phyloP scores from a whole-genome alignment of 176 grass and related monocot species.

The Cymbopogon citratus region DNA sequence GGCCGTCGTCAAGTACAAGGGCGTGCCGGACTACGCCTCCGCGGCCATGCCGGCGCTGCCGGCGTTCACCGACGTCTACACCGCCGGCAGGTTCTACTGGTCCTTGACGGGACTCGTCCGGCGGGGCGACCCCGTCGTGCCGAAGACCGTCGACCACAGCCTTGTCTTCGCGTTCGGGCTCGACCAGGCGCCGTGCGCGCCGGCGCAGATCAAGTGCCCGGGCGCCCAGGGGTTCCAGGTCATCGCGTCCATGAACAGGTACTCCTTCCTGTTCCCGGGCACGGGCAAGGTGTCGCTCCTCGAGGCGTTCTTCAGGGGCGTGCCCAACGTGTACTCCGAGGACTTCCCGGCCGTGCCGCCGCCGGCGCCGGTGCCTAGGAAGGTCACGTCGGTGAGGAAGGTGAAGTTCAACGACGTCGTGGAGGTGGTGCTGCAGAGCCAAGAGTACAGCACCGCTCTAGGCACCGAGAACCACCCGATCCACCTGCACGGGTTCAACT shows the following conservation, averaged over 20 bases:
- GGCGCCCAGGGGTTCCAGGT: neutral
- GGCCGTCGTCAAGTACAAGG: slow-evolving; percentile 35
- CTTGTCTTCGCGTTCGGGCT: slow-evolving; percentile 33
- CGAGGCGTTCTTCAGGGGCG: slow-evolving; percentile 30
- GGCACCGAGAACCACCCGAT: slow-evolving; percentile 78
- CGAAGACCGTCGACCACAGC: slow-evolving; percentile 20
- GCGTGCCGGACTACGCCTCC: neutral
- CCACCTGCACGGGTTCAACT: slow-evolving; percentile 85
- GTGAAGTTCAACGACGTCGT: slow-evolving; percentile 48
- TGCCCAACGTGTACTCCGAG: slow-evolving; percentile 26
- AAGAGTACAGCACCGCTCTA: neutral
- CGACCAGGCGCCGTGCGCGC: slow-evolving; percentile 27
- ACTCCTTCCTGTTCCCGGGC: slow-evolving; percentile 43
- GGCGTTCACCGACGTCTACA: neutral
- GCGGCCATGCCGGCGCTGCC: slow-evolving; percentile 24
- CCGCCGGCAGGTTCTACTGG: slow-evolving; percentile 38
- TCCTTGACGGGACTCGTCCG: slow-evolving; percentile 25
- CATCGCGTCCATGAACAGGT: slow-evolving; percentile 51
- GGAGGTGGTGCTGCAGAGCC: slow-evolving; percentile 62
- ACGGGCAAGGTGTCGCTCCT: slow-evolving; percentile 36
- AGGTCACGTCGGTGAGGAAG: slow-evolving; percentile 24
- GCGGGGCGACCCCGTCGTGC: slow-evolving; percentile 16
- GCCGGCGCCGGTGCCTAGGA: neutral
- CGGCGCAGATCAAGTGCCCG: slow-evolving; percentile 29
- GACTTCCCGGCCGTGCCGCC: slow-evolving; percentile 48